Base-by-base conservation (phyloP, 2,329 filamentous ascomycete genomes). In the Coccinonectria pachysandricola region DNA sequence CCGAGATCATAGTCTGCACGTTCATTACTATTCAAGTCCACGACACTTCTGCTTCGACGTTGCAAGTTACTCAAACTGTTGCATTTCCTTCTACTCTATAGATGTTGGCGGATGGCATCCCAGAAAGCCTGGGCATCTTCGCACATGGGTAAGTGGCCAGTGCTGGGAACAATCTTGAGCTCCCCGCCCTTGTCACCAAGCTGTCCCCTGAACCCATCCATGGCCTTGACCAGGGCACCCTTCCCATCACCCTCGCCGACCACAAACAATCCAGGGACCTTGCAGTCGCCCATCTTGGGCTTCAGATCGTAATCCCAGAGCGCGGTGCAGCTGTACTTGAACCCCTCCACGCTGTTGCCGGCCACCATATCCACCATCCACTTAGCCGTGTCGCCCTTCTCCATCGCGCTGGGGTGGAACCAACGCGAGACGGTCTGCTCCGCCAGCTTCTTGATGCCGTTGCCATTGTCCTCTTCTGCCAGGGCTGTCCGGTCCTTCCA, bases 121-220 rank as follows among this genome's bases (percentile, higher is more conserved):
- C 77, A 77, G 49, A 87, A 86, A 4, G 65, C 73, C 30, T 62
- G 56, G 1, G 81, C 76, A 39, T 73, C 69, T 56, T 92, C 85
- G 24, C 75, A 75, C 82, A 92, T 92, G 1, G 85, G 85, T 45
- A 93, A 54, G 59, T 93, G 85, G 0, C 85, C 85, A 0, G 83
- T 75, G 7, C 66, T 59, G 0, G 80, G 70, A 7, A 92, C 69
- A 31, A 80, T 53, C 48, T 67, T 72, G 38, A 86, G 65, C 32
- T 71, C 64, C 0, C 66, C 68, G 0, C 68, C 71, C 0, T 53
- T 49, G 7, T 59, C 51, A 0, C 78, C 76, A 21, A 84, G 50
- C 11, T 59, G 49, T 0, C 54, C 63, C 28, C 65, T 72, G 66
- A 87, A 84, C 9, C 74, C 74, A 28, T 78, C 74, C 83, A 93